Conservation (phyloP, 192 early-diverging fungal genomes). For the Coemansia sp. region DNA sequence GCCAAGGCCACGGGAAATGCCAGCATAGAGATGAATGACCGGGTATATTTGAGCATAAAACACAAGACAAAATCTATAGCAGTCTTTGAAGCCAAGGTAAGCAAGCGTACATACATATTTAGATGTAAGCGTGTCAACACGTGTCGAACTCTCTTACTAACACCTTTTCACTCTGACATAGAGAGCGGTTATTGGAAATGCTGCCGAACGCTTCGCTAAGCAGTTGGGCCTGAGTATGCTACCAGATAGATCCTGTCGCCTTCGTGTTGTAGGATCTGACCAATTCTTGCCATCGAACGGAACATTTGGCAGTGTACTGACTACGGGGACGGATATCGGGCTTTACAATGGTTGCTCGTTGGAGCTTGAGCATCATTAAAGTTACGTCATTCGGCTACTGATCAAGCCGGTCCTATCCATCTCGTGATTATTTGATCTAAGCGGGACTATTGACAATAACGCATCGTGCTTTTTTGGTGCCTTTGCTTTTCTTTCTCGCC, state of each 20-base stretch:
- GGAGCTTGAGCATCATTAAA: constrained; percentile 12
- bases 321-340: neutral
- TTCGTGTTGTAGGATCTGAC: constrained; percentile 11
- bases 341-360: constrained; percentile 47
- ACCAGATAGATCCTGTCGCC: constrained; percentile 25
- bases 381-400: too few relatives aligned
- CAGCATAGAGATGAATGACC: constrained; percentile 38
- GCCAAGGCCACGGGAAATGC: constrained; percentile 41
- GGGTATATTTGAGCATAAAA: constrained; percentile 34
- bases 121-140: neutral
- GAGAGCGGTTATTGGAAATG: constrained; percentile 33
- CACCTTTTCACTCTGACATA: constrained; percentile 6
- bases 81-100: constrained; percentile 38
- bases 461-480: too few relatives aligned
- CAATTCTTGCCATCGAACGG: constrained; percentile 30
- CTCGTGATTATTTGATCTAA: neutral
- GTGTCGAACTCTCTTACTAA: neutral
- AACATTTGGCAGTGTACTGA: constrained; percentile 21
- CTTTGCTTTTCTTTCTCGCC: too few relatives aligned
- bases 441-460: neutral
- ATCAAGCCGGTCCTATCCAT: too few relatives aligned
- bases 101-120: neutral
- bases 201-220: constrained; percentile 36
- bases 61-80: constrained; percentile 23
- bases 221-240: constrained; percentile 29